Conservation (phyloP, 2,329 filamentous ascomycete species). For the Helicocarpus griseus region DNA sequence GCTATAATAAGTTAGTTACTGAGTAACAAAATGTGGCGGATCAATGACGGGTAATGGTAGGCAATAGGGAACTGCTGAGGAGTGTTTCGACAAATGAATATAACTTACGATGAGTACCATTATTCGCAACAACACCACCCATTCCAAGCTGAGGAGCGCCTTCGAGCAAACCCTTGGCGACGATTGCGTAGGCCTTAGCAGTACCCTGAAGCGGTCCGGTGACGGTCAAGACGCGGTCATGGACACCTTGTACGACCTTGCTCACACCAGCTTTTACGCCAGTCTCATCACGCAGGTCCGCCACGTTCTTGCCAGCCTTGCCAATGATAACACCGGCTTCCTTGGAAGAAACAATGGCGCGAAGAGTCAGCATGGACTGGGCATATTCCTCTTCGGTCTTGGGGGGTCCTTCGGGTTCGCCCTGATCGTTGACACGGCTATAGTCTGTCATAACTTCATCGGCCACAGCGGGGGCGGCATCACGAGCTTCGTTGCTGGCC, state of each 20-base stretch:
- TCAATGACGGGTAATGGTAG: not conserved
- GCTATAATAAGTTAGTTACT: constrained; percentile 45
- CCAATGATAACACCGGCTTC: constrained; percentile 98
- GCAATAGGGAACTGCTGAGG: no score
- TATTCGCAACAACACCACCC: constrained; percentile 78
- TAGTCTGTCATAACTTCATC: constrained; percentile 55
- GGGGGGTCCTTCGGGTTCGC: constrained; percentile 66
- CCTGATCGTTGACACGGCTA: constrained; percentile 54
- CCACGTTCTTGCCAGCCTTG: constrained; percentile 97
- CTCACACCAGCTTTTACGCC: constrained; percentile 96
- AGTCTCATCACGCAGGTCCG: constrained; percentile 91
- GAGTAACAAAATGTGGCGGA: not conserved
- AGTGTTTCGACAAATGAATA: constrained; percentile 4
- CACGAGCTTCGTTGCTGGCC: constrained; percentile 49
- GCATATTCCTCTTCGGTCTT: constrained; percentile 98
- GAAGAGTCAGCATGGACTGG: constrained; percentile 80
- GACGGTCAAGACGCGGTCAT: constrained; percentile 93
- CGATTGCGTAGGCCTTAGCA: constrained; percentile 84
- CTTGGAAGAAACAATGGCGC: constrained; percentile 97
- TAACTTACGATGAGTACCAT: constrained; percentile 85
- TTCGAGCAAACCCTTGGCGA: constrained; percentile 82
- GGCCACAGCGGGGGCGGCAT: constrained; percentile 46
- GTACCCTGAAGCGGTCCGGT: constrained; percentile 82
- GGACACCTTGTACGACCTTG: constrained; percentile 96
- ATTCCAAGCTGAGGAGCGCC: constrained; percentile 92